Percentiles rank a stretch among this genome's conserved stretches.
Evolutionary conservation across 139 green algal genomes (phyloP).

Genomic region (Deuterostichococcus epilithicus): DNA sequence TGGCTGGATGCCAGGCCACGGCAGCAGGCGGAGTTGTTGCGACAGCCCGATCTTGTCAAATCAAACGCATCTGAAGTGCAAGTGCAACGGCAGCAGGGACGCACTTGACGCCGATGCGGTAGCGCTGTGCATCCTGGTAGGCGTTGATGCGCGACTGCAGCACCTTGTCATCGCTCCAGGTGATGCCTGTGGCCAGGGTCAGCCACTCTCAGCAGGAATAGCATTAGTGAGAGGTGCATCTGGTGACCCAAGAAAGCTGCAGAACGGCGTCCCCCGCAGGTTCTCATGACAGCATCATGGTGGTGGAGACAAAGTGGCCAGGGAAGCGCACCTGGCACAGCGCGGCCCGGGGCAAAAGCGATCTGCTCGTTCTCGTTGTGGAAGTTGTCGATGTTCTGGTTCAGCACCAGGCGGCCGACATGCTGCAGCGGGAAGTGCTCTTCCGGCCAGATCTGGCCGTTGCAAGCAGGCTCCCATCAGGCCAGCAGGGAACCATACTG

Average conservation of each 20-base stretch:
- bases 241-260: too few species aligned
- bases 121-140: slow-evolving; percentile 78
- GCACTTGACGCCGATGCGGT: slow-evolving; percentile 76
- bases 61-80: background rate
- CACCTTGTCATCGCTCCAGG: slow-evolving; percentile 72
- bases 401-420: slow-evolving; percentile 71
- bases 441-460: slow-evolving; percentile 49
- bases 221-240: too few species aligned
- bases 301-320: background rate
- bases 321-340: slow-evolving; percentile 35
- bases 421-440: slow-evolving; percentile 73
- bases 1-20: too few species aligned
- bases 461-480: too few species aligned
- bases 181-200: slow-evolving; percentile 44
- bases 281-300: too few species aligned
- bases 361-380: slow-evolving; percentile 60
- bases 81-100: background rate
- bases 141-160: slow-evolving; percentile 56
- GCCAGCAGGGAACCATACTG: too few species aligned
- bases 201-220: too few species aligned
- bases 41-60: too few species aligned
- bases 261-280: too few species aligned
- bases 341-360: slow-evolving; percentile 49
- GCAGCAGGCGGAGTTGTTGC: too few species aligned
- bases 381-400: slow-evolving; percentile 80